These are phyloP conservation scores for Tolypocladium sp. DNA, from an alignment of 2,329 filamentous ascomycete species.

Conservation along the genomic window DNA sequence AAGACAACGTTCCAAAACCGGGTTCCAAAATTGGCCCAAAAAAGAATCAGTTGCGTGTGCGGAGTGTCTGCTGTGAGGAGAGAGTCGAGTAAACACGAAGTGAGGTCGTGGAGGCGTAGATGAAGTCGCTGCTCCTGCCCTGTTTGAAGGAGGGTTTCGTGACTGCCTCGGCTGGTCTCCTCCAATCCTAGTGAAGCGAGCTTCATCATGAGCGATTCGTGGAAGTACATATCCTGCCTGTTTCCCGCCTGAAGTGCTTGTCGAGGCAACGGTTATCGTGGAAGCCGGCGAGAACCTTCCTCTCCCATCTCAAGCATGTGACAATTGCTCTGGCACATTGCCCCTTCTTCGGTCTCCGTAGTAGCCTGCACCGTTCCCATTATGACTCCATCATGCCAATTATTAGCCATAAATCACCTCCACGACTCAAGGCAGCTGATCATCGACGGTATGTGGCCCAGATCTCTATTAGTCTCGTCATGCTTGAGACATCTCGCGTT, in stretches of 20 bases:
- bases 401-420: neutral
- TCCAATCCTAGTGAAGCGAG: neutral
- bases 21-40: conserved; percentile 11
- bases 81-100: neutral
- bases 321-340: neutral
- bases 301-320: neutral
- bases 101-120: neutral
- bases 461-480: neutral
- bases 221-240: neutral
- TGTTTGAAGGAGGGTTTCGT: neutral
- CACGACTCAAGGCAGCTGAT: neutral
- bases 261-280: neutral
- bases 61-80: neutral
- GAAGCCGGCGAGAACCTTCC: neutral
- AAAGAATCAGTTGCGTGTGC: neutral
- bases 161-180: neutral
- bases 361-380: neutral
- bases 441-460: neutral
- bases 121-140: neutral
- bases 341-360: too few relatives aligned
- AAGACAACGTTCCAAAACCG: conserved; percentile 15
- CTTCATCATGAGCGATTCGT: neutral
- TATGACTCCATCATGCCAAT: neutral
- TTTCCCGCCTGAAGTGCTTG: neutral
- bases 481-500: neutral